Conservation (phyloP, 805 yeast species). For the Metschnikowia peoriensis region DNA sequence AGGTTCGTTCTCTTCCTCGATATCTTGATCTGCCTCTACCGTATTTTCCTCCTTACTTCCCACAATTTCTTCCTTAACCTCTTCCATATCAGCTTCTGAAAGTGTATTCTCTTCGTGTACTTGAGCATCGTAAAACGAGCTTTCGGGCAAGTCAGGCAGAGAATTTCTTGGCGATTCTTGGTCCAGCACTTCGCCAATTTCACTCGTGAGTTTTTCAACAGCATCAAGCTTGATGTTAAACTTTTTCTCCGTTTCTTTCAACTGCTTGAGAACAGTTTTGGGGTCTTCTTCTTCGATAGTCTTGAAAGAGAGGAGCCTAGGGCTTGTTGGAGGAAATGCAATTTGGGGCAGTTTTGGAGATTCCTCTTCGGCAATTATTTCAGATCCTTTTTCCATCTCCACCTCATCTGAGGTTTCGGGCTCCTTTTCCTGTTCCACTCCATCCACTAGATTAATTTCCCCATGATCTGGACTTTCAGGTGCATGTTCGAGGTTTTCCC, state of each 20-base stretch:
- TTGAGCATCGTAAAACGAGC: conserved; percentile 1
- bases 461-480: background rate
- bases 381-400: too few relatives aligned
- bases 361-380: background rate
- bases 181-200: conserved; percentile 11
- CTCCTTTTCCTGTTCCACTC: background rate
- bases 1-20: background rate
- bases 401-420: too few relatives aligned
- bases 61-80: background rate
- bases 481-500: background rate
- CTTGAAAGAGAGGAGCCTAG: conserved; percentile 10
- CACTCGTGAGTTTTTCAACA: conserved; percentile 12
- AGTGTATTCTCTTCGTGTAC: background rate
- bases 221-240: conserved; percentile 16
- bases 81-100: background rate
- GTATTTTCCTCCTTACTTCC: background rate
- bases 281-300: conserved; percentile 14
- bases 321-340: background rate
- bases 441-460: too few relatives aligned
- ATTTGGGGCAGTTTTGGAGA: too few relatives aligned
- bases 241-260: conserved; percentile 14
- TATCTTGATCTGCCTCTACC: background rate
- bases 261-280: conserved; percentile 8
- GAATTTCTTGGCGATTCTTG: background rate
- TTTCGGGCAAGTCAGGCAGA: background rate